Base-by-base conservation (phyloP, 306 rosid species). In the Vachellia collinsii region DNA sequence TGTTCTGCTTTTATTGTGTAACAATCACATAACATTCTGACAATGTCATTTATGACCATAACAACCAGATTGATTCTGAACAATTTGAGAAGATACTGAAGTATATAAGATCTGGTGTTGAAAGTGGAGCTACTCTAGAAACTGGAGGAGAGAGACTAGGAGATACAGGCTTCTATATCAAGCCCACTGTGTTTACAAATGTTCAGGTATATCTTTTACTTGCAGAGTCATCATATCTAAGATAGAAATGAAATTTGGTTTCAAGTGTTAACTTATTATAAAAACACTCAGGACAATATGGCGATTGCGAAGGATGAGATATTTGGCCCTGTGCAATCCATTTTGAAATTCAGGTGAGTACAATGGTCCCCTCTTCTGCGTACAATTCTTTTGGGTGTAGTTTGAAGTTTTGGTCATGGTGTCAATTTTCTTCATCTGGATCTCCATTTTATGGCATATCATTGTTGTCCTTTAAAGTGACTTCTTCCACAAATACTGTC, bases 291-390 rank as follows among this genome's bases (percentile, higher is more conserved):
- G 99, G 99, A 93, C 83, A 88, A 81, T 78, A 93, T 93, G 98
- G 50, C 1, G 82, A 95, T 95, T 41, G 99, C 99, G 38, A 77
- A 62, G 83, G 99, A 95, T 0, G 98, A 95, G 85, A 95, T 95
- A 68, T 93, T 95, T 81, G 99, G 99, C 63, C 98, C 98, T 3
- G 98, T 95, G 73, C 99, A 93, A 80, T 38, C 94, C 77, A 92
- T 95, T 83, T 82, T 95, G 61, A 95, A 95, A 82, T 93, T 73
- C 92, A 91, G 80, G 99, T 93, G 56, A 91, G 97, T 50, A 23
- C 81, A 77, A 34, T 9, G 22, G 38, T 11, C 68, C 70, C 63
- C 63, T 67, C 48, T 61, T 38, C 29, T 69, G 5, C 20, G 11
- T 1, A 69, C 53, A 71, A 37, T 75, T 42, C 29, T 36, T 67